phyloP scores from a whole-genome alignment of 1,284 basidiomycete species.

The Macrocystidia cucumis region DNA sequence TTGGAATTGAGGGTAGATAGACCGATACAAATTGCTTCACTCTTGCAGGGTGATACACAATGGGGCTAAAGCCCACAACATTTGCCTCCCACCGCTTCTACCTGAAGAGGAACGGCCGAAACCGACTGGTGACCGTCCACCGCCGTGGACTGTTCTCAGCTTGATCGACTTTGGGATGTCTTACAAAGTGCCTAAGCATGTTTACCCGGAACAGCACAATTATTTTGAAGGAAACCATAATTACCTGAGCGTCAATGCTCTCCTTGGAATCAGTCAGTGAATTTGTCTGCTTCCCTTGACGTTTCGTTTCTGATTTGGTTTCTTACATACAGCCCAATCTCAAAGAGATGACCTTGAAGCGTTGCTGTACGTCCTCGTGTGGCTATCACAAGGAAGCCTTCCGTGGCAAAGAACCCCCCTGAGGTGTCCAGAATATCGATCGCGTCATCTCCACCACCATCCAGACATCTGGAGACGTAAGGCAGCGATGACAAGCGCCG shows the following conservation, averaged over 20 bases:
- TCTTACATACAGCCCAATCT: conserved; percentile 20
- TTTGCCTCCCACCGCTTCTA: no score
- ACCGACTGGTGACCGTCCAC: conserved; percentile 1
- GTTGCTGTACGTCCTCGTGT: conserved; percentile 21
- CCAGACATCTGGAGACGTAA: conserved; percentile 18
- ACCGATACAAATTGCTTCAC: conserved; percentile 17
- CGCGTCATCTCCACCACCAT: no score
- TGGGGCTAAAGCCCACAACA: conserved; percentile 22
- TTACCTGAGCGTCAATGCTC: conserved; percentile 20
- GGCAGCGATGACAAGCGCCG: conserved; percentile 15
- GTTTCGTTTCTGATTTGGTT: neutral
- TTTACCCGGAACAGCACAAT: no score
- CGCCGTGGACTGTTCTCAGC: conserved; percentile 11
- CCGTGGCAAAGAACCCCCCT: conserved; percentile 15
- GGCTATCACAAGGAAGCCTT: conserved; percentile 16
- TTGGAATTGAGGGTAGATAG: conserved; percentile 12
- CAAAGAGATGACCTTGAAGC: conserved; percentile 25
- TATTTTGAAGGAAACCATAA: conserved; percentile 20
- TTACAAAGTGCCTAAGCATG: conserved; percentile 5
- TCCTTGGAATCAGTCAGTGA: conserved; percentile 21
- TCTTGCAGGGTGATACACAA: conserved; percentile 19
- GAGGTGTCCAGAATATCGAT: neutral
- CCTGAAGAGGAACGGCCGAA: conserved; percentile 4
- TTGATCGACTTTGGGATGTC: conserved; percentile 22
- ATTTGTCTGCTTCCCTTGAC: conserved; percentile 1